Evolutionary conservation across 2,329 filamentous ascomycete species (phyloP).

Genomic region (Calonectria pseudoreteaudii): DNA sequence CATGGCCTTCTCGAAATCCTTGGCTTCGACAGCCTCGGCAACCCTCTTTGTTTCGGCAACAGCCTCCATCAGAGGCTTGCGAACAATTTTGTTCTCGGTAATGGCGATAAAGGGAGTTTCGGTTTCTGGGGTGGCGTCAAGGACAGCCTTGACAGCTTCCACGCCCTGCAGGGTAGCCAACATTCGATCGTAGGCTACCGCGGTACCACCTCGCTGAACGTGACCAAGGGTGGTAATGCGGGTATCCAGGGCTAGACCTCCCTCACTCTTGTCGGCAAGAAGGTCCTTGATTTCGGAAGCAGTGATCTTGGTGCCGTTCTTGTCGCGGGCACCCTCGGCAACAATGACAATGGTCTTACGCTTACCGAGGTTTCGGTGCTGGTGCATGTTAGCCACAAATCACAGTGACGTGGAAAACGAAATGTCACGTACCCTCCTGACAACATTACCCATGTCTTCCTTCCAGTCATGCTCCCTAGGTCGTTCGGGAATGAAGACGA

Average conservation of each 20-base stretch:
- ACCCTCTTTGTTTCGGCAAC: conserved; percentile 89
- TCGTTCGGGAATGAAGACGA: conserved; percentile 96
- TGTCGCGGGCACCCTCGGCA: conserved; percentile 92
- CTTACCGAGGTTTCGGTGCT: conserved; percentile 92
- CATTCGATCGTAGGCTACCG: conserved; percentile 95
- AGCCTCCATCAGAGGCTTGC: conserved; percentile 89
- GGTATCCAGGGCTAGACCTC: conserved; percentile 85
- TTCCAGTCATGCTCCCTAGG: conserved; percentile 90
- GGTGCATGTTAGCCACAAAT: conserved; percentile 35
- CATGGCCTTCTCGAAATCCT: conserved; percentile 92
- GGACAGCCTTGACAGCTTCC: conserved; percentile 90
- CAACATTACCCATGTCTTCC: conserved; percentile 84
- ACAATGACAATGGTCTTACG: conserved; percentile 98
- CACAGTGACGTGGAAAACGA: background rate
- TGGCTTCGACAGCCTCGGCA: conserved; percentile 81
- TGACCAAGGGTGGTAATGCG: conserved; percentile 95
- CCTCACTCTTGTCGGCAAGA: conserved; percentile 75
- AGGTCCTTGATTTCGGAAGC: conserved; percentile 87
- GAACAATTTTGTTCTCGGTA: conserved; percentile 96
- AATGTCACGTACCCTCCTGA: conserved; percentile 70
- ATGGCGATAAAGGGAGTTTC: conserved; percentile 96
- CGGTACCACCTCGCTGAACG: conserved; percentile 94
- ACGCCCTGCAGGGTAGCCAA: conserved; percentile 93
- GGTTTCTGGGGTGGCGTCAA: conserved; percentile 88
- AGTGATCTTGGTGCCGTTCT: conserved; percentile 84